Conservation (phyloP, 164 flowering plant genomes). For the Echeveria elegans region DNA sequence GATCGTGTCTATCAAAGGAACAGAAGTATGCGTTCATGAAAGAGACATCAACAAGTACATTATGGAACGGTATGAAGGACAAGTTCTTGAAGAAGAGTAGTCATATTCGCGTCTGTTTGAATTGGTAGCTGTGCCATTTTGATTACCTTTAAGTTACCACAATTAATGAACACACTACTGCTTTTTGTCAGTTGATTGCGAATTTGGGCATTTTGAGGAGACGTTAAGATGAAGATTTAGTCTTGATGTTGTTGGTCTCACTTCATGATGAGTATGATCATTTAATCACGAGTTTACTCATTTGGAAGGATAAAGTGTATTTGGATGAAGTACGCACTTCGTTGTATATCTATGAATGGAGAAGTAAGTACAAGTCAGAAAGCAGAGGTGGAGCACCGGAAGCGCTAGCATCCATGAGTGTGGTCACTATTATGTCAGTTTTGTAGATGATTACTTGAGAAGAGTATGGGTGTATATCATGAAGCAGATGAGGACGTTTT, state of each 20-base stretch:
- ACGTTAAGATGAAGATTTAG: background rate
- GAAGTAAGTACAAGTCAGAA: background rate
- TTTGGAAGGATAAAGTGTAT: background rate
- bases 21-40: too few species aligned
- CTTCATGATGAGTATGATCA: background rate
- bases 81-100: background rate
- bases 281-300: background rate
- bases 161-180: background rate
- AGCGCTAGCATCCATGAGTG: too few species aligned
- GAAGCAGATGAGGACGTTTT: too few species aligned
- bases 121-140: background rate
- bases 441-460: too few species aligned
- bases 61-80: too few species aligned
- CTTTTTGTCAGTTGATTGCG: background rate
- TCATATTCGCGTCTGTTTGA: background rate
- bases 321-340: background rate
- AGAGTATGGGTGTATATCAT: too few species aligned
- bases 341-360: background rate
- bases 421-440: too few species aligned
- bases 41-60: too few species aligned
- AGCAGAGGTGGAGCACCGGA: background rate
- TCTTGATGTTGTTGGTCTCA: too few species aligned
- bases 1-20: too few species aligned
- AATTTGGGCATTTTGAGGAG: background rate
- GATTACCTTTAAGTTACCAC: background rate